These are phyloP conservation scores for Ceratocystis lukuohia DNA, from an alignment of 2,329 filamentous ascomycete species.

Conservation along the genomic window DNA sequence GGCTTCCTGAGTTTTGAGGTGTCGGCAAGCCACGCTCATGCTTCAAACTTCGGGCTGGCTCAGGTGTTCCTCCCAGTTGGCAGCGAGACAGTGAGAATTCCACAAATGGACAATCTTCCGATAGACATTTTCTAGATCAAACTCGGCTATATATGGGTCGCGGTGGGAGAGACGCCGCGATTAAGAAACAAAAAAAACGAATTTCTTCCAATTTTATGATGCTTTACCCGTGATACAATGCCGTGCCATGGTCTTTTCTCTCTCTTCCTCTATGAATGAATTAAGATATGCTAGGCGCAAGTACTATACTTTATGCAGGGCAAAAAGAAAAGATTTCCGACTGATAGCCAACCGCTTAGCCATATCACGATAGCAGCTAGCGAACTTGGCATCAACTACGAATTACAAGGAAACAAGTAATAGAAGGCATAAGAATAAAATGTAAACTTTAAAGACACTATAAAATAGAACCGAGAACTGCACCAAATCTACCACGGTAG, in stretches of 20 bases:
- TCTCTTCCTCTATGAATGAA: neutral
- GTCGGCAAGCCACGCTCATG: slow-evolving; percentile 11
- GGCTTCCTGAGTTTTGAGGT: neutral
- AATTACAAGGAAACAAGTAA: neutral
- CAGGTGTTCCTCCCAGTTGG: neutral
- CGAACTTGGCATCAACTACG: neutral
- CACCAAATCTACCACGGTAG: neutral
- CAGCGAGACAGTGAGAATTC: slow-evolving; percentile 1
- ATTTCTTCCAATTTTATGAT: neutral
- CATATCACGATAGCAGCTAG: neutral
- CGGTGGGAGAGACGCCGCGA: slow-evolving; percentile 13
- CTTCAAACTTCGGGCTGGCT: neutral
- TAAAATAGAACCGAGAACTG: neutral
- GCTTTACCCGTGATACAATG: neutral
- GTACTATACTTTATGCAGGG: no score
- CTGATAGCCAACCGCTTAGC: no score
- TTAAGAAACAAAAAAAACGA: slow-evolving; percentile 1
- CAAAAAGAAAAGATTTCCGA: no score
- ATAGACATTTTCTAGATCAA: neutral
- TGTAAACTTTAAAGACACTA: slow-evolving; percentile 1
- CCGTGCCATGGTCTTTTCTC: neutral
- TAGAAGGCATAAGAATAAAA: neutral
- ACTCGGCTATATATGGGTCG: neutral
- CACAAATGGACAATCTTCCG: slow-evolving; percentile 1
- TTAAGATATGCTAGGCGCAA: no score